A percentile compares a stretch with the other conserved stretches of the same genome.
Conservation (phyloP, 2,329 filamentous ascomycete genomes). For the Biscogniauxia sp. region DNA sequence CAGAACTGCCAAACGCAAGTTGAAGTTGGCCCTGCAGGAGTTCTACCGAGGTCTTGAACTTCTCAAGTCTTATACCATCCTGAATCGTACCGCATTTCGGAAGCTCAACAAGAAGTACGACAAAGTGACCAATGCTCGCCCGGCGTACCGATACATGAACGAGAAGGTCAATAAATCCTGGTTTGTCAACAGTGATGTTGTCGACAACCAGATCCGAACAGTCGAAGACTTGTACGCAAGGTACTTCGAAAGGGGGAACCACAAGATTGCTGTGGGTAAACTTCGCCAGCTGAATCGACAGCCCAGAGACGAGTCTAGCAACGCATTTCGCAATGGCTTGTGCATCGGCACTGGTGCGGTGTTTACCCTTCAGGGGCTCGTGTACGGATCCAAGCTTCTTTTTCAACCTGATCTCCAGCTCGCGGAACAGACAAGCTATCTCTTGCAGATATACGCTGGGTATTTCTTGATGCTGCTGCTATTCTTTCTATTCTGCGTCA, state of each 20-base stretch:
- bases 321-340: constrained; percentile 61
- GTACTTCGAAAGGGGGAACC: constrained; percentile 92
- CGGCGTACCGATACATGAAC: constrained; percentile 77
- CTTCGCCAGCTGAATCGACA: constrained; percentile 69
- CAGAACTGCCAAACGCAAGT: constrained; percentile 81
- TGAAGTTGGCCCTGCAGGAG: constrained; percentile 88
- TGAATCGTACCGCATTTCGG: constrained; percentile 90
- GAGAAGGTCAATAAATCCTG: constrained; percentile 88
- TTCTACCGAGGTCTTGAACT: constrained; percentile 91
- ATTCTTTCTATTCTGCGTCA: constrained; percentile 79
- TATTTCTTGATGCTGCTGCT: constrained; percentile 84
- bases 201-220: constrained; percentile 75
- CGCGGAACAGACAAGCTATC: constrained; percentile 58
- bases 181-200: constrained; percentile 85
- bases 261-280: constrained; percentile 86
- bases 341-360: constrained; percentile 67
- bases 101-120: constrained; percentile 99
- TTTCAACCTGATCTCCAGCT: constrained; percentile 47
- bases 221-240: constrained; percentile 91
- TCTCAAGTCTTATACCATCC: constrained; percentile 83
- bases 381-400: constrained; percentile 57
- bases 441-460: constrained; percentile 88
- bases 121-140: constrained; percentile 78
- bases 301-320: constrained; percentile 53
- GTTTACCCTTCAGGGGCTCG: constrained; percentile 63